Percentiles rank a stretch among this genome's conserved stretches.
phyloP scores from a whole-genome alignment of 192 early-diverging fungal species.

The Podila epigama region DNA sequence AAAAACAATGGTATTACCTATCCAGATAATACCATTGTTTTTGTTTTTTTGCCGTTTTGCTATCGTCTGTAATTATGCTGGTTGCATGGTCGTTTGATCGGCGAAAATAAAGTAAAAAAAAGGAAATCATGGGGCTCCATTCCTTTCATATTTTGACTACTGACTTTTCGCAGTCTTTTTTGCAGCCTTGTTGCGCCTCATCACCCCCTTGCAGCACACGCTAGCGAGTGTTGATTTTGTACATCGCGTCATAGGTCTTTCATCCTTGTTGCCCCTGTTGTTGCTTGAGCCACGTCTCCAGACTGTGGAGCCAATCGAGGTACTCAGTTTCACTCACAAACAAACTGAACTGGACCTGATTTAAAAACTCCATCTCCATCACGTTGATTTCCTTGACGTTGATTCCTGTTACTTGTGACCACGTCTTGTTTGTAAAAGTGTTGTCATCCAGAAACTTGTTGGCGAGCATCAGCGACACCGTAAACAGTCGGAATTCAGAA shows the following conservation, averaged over 20 bases:
- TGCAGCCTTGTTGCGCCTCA: no score
- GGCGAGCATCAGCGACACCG: constrained; percentile 84
- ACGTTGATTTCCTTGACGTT: constrained; percentile 81
- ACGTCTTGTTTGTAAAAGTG: constrained; percentile 89
- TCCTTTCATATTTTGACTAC: no score
- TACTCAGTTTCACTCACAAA: constrained; percentile 76
- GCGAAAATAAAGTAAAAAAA: no score
- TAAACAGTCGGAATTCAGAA: constrained; percentile 83
- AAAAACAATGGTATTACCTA: no score
- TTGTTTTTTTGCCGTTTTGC: no score
- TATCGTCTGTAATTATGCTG: no score
- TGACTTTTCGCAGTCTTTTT: no score
- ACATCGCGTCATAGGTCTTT: constrained; percentile 13
- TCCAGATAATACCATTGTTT: no score
- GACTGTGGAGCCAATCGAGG: constrained; percentile 68
- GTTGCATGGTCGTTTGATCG: no score
- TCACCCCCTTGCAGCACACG: no score
- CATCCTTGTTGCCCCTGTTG: constrained; percentile 34
- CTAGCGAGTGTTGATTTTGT: no score
- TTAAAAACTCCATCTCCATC: constrained; percentile 89
- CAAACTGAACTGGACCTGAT: constrained; percentile 76
- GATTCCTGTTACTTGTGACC: constrained; percentile 86
- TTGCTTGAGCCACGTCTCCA: constrained; percentile 49
- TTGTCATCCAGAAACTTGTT: constrained; percentile 92
- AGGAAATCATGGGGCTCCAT: no score